Evolutionary conservation across 2,329 filamentous ascomycete genomes (phyloP).

Genomic region (Hypomyces perniciosus): DNA sequence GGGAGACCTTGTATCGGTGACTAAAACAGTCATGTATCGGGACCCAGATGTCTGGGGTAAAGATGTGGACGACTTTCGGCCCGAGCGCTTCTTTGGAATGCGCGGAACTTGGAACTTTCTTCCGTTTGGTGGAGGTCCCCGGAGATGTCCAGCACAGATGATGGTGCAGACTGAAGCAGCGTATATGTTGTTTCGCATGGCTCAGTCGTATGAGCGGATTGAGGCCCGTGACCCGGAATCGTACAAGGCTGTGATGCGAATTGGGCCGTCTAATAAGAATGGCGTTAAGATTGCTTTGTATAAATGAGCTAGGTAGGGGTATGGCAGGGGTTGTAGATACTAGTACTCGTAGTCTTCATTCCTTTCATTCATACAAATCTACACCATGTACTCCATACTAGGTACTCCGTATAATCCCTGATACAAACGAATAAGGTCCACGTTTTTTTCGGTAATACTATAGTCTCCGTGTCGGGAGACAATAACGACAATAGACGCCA

Average conservation of each 20-base stretch:
- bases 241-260: conserved; percentile 12
- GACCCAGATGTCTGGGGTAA: conserved; percentile 30
- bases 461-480: too few relatives aligned
- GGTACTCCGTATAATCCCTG: too few relatives aligned
- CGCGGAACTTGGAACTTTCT: conserved; percentile 17
- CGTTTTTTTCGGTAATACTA: too few relatives aligned
- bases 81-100: conserved; percentile 29
- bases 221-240: conserved; percentile 11
- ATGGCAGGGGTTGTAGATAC: too few relatives aligned
- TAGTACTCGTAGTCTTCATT: too few relatives aligned
- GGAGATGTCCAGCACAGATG: conserved; percentile 18
- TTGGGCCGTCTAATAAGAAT: conserved; percentile 10
- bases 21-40: conserved; percentile 35
- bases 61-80: conserved; percentile 34
- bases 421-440: too few relatives aligned
- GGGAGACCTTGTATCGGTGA: conserved; percentile 38
- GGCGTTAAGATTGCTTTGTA: conserved; percentile 14
- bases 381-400: too few relatives aligned
- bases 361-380: too few relatives aligned
- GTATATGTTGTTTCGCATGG: conserved; percentile 10
- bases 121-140: conserved; percentile 18
- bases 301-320: too few relatives aligned
- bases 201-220: conserved; percentile 12
- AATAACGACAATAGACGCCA: too few relatives aligned
- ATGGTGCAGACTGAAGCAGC: conserved; percentile 18